Evolutionary conservation across 2,329 filamentous ascomycete genomes (phyloP).

Genomic region (Colletotrichum viniferum): DNA sequence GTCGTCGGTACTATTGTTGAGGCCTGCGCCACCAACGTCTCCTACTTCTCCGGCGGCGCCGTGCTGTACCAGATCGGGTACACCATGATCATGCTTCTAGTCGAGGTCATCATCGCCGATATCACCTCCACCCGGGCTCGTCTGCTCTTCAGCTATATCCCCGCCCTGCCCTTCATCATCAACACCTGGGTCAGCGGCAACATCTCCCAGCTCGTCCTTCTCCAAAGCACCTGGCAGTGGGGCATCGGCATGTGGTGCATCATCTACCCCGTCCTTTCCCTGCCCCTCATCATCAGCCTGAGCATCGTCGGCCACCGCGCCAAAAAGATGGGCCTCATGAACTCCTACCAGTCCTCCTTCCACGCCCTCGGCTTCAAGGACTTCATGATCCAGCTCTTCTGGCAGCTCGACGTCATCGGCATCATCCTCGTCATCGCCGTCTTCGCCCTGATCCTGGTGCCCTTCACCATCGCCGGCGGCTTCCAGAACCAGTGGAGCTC

Average conservation of each 20-base stretch:
- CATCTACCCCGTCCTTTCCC: conserved; percentile 58
- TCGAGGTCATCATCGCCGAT: conserved; percentile 69
- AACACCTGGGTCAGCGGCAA: conserved; percentile 70
- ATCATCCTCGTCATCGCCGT: conserved; percentile 50
- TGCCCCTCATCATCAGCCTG: conserved; percentile 61
- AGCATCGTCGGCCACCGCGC: conserved; percentile 56
- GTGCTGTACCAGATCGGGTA: conserved; percentile 69
- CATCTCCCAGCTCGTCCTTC: conserved; percentile 53
- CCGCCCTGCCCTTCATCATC: conserved; percentile 63
- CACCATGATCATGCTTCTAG: conserved; percentile 63
- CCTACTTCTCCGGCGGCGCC: conserved; percentile 60
- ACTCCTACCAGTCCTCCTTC: conserved; percentile 36
- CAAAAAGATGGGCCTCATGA: conserved; percentile 52
- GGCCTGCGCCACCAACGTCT: conserved; percentile 50
- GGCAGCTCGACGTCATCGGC: conserved; percentile 49
- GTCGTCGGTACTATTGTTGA: conserved; percentile 62
- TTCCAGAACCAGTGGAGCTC: conserved; percentile 39
- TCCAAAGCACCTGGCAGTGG: conserved; percentile 60
- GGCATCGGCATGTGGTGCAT: conserved; percentile 70
- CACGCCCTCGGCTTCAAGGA: conserved; percentile 33
- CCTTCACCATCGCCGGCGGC: conserved; percentile 51
- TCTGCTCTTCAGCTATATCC: conserved; percentile 69
- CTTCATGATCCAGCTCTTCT: conserved; percentile 46
- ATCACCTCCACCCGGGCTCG: conserved; percentile 66
- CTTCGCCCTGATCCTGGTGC: conserved; percentile 49